A percentile compares a stretch with the other conserved stretches of the same genome.
phyloP scores from a whole-genome alignment of 257 asterid species.

The Salvia rosmarinus region DNA sequence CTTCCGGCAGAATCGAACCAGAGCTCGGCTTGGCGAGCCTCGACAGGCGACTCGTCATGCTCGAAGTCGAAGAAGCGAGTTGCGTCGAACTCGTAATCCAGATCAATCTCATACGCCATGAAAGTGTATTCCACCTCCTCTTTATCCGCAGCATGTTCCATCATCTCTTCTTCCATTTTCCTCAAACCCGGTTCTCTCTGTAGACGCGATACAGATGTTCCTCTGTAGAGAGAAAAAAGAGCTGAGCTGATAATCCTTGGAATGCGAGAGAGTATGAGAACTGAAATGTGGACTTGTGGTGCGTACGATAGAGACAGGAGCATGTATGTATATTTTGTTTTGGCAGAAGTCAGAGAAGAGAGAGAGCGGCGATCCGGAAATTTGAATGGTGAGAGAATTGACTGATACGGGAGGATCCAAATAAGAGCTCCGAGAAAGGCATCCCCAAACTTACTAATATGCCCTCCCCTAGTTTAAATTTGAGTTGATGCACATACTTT shows the following conservation, averaged over 20 bases:
- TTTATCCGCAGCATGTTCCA: conserved; percentile 46
- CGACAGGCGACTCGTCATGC: conserved; percentile 58
- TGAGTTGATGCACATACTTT: background rate
- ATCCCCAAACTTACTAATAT: conserved; percentile 7
- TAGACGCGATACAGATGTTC: background rate
- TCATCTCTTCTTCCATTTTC: conserved; percentile 68
- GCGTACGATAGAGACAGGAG: conserved; percentile 55
- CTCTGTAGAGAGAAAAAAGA: conserved; percentile 29
- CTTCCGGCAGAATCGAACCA: conserved; percentile 87
- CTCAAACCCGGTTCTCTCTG: background rate
- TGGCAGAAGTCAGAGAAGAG: conserved; percentile 38
- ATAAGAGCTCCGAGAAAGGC: conserved; percentile 21
- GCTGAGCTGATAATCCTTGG: conserved; percentile 33
- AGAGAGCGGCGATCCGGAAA: conserved; percentile 47
- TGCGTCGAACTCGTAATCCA: conserved; percentile 94
- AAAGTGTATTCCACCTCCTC: conserved; percentile 57
- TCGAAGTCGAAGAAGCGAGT: conserved; percentile 74
- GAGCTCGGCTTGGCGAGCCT: conserved; percentile 62
- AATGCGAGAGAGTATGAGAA: conserved; percentile 43
- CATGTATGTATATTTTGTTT: conserved; percentile 33
- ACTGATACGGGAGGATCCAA: conserved; percentile 44
- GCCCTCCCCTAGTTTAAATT: conserved; percentile 17
- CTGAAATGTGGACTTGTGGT: conserved; percentile 38
- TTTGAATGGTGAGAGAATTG: conserved; percentile 54
- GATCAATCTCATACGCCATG: conserved; percentile 80